Conservation (phyloP, 768 basidiomycete genomes). For the Leccinellum albellum region DNA sequence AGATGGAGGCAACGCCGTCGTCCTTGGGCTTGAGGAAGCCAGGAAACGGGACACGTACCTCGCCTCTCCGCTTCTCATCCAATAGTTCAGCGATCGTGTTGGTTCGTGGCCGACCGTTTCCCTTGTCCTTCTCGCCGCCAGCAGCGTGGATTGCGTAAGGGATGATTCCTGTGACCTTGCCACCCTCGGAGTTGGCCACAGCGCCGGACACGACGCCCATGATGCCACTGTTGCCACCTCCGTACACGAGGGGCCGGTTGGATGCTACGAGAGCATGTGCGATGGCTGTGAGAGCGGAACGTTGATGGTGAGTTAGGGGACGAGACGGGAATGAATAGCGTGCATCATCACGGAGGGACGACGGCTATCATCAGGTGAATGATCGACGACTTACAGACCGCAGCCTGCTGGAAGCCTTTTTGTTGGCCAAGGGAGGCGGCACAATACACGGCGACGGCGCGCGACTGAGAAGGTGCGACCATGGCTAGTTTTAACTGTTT, state of each 20-base stretch:
- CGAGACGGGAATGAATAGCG: background rate
- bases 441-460: slow-evolving; percentile 77
- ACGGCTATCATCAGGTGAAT: background rate
- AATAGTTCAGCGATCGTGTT: slow-evolving; percentile 20
- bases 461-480: slow-evolving; percentile 30
- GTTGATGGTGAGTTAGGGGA: slow-evolving; percentile 6
- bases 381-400: slow-evolving; percentile 52
- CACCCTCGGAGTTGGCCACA: slow-evolving; percentile 55
- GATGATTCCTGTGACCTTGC: slow-evolving; percentile 72
- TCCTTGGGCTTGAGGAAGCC: background rate
- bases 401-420: slow-evolving; percentile 62
- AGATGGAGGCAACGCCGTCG: background rate
- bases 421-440: slow-evolving; percentile 68
- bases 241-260: slow-evolving; percentile 73
- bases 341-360: background rate
- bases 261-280: slow-evolving; percentile 65
- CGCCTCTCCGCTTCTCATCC: slow-evolving; percentile 31
- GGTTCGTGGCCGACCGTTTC: slow-evolving; percentile 22
- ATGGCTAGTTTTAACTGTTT: slow-evolving; percentile 20
- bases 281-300: slow-evolving; percentile 47
- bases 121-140: slow-evolving; percentile 60
- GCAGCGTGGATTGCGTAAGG: slow-evolving; percentile 71
- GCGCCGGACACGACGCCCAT: slow-evolving; percentile 81
- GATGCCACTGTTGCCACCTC: slow-evolving; percentile 77
- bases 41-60: slow-evolving; percentile 26